Evolutionary conservation across 2,329 filamentous ascomycete species (phyloP), one percentile per base, ranked within the genome.

Genomic region (Phoma sp.): DNA sequence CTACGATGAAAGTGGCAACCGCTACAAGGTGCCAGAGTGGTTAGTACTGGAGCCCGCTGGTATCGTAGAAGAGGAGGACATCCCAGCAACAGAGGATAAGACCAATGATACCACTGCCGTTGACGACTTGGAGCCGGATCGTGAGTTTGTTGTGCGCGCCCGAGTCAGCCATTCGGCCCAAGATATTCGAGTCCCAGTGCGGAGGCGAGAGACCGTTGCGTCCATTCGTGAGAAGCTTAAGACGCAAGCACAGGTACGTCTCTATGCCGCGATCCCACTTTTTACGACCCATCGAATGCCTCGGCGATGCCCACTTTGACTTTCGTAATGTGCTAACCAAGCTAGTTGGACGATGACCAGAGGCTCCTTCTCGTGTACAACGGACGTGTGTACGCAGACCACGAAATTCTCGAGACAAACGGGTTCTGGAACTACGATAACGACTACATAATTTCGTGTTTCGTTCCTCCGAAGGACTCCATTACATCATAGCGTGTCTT

Each of bases 301-400:
- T 9, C n/a, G n/a, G n/a, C n/a, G n/a, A n/a, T n/a, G n/a, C n/a
- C n/a, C n/a, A n/a, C n/a, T n/a, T n/a, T n/a, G n/a, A n/a, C n/a
- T n/a, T n/a, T n/a, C n/a, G n/a, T n/a, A n/a, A n/a, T n/a, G 7
- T 26, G 40, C 57, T 67, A 17, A 64, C 45, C 9, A 18, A 5
- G n/a, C 10, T 36, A 61, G 88, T 77, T 93, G 26, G 74, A 82
- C 2, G 70, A 79, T 7, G 78, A 78, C 37, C 85, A 84, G 57
- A 83, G 81, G 40, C 79, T 96, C 43, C 85, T 86, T 47, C 83
- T 96, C 54, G 87, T 86, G 17, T 96, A 96, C 72, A 83, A 95
- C 74, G 93, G 93, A 62, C 91, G 87, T 70, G 84, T 93, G 43
- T 82, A 96, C 38, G 86, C 87, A 60, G 90, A 93, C 60, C 81